Evolutionary conservation across 768 basidiomycete species (phyloP), one percentile per base, ranked within the genome.

Genomic region (Mycena belliarum): DNA sequence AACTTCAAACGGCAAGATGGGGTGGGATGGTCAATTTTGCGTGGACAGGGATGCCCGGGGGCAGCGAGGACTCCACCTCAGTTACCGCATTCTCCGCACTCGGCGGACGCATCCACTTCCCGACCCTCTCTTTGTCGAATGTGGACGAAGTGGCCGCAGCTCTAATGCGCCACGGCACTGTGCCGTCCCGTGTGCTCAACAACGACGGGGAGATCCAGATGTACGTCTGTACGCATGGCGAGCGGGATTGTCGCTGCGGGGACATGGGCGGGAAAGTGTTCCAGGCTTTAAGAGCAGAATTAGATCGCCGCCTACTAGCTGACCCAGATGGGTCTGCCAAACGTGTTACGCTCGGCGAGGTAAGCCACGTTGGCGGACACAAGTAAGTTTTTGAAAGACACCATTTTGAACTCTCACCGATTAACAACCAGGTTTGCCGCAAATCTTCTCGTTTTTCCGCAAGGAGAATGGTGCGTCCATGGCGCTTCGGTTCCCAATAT

Each of bases 311-410:
- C 47, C 69, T 67, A 21, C 58, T 70, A 43, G 59, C 32, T 11
- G 66, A 76, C 32, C 65, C 70, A 1, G 42, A n/a, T 37, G 68
- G 70, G 10, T 49, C 64, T 3, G 66, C 69, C 1, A 61, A 59
- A 7, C 60, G 66, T 37, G 57, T 83, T 59, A 63, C 77, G 77
- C 74, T 93, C 2, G 83, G 83, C 4, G 84, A 91, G 61, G 81
- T 87, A 7, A 88, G 81, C 2, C 92, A 95, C 70, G 85, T 95
- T 49, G 92, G 93, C 1, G 91, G 91, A 24, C 92, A 95, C 72
- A 79, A 89, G 91, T 90, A 66, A 68, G 86, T 78, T 9, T 51
- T 25, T 24, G 24, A 42, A 49, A 6, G 20, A 16, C 45, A 43
- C 55, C n/a, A 26, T 26, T 12, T n/a, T n/a, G n/a, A n/a, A 28